Conservation (phyloP, 768 basidiomycete species). For the Mrakia frigida region DNA sequence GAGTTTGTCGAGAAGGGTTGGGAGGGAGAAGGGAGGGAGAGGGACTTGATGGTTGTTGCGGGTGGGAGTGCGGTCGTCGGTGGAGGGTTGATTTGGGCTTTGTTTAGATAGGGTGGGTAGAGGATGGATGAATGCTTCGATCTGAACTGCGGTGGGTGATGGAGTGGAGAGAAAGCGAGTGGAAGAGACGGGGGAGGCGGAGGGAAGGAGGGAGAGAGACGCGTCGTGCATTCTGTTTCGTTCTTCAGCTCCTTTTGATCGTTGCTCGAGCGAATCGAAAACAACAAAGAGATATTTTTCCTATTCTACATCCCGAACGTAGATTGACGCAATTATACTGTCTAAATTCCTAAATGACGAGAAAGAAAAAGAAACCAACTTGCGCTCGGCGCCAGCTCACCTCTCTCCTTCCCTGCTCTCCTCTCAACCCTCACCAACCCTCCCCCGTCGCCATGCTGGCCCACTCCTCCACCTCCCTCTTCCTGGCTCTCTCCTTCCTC, state of each 20-base stretch:
- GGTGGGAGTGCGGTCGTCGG: background rate
- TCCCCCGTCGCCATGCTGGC: background rate
- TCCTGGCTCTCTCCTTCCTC: background rate
- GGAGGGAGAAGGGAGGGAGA: background rate
- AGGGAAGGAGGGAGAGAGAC: background rate
- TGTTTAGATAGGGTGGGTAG: background rate
- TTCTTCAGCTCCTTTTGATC: too few species aligned
- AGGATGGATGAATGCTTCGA: too few species aligned
- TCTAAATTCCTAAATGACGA: too few species aligned
- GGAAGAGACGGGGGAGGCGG: background rate
- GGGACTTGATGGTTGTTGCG: background rate
- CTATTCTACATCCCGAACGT: too few species aligned
- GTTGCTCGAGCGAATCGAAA: too few species aligned
- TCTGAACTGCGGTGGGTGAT: too few species aligned
- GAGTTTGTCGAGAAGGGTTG: background rate
- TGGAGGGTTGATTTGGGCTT: background rate
- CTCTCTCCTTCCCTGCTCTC: too few species aligned
- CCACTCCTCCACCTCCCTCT: background rate
- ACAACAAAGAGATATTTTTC: too few species aligned
- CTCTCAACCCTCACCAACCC: too few species aligned
- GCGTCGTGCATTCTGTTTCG: background rate
- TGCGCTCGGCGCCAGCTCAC: too few species aligned
- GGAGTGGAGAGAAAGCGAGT: background rate
- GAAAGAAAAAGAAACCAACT: too few species aligned
- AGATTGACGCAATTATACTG: too few species aligned